Conservation (phyloP, 2,329 filamentous ascomycete genomes). For the Trichoderma citrinoviride region DNA sequence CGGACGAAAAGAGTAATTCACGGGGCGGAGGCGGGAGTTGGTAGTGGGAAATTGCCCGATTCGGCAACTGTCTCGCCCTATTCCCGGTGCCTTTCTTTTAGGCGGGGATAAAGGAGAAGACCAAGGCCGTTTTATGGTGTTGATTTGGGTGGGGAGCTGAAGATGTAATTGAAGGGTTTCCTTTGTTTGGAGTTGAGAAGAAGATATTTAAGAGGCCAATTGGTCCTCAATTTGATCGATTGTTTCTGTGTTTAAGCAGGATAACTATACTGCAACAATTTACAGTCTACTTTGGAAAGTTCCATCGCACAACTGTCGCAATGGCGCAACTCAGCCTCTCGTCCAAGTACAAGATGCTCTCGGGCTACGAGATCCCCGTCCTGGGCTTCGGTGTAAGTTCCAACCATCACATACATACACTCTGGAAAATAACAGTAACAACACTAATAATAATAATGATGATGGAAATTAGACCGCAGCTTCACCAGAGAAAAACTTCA, state of each 20-base stretch:
- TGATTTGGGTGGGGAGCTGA: no score
- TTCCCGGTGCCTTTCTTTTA: neutral
- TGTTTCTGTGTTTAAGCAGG: no score
- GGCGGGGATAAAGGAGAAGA: neutral
- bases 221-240: neutral
- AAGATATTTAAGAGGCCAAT: neutral
- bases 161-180: no score
- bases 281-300: no score
- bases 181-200: no score
- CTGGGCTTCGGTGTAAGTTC: conserved; percentile 8
- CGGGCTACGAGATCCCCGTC: conserved; percentile 7
- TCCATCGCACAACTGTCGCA: neutral
- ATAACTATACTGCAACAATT: no score
- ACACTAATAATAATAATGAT: neutral
- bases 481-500: neutral
- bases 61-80: conserved; percentile 2
- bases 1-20: no score
- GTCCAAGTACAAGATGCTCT: conserved; percentile 4
- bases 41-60: conserved; percentile 1
- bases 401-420: neutral
- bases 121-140: neutral
- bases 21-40: neutral
- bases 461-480: conserved; percentile 15
- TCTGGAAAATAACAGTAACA: neutral
- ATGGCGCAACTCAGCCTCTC: neutral